A percentile compares a stretch with the other conserved stretches of the same genome.
Conservation (phyloP, 1,284 basidiomycete species). For the Ceratobasidium sp. region DNA sequence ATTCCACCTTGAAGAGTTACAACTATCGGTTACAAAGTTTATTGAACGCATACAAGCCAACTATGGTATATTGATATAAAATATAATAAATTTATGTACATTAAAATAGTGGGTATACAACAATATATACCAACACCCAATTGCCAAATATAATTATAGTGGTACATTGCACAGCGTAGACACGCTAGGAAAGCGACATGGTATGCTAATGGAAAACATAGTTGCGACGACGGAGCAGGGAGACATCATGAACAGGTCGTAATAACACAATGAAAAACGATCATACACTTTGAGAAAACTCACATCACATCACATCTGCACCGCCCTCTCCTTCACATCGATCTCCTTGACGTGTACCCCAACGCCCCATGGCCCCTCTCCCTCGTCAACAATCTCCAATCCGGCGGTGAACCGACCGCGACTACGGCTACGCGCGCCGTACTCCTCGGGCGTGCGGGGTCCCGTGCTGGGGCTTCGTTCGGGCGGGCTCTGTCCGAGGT, state of each 20-base stretch:
- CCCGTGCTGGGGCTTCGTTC: slow-evolving; percentile 25
- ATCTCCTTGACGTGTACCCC: neutral
- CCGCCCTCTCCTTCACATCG: neutral
- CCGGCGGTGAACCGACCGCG: slow-evolving; percentile 32
- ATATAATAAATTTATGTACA: too few relatives aligned
- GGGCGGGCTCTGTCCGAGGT: slow-evolving; percentile 13
- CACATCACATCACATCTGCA: slow-evolving; percentile 1
- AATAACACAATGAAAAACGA: neutral
- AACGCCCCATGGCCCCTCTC: neutral
- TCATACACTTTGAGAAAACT: neutral
- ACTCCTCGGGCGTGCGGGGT: slow-evolving; percentile 38
- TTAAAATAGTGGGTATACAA: too few relatives aligned
- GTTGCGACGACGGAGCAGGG: too few relatives aligned
- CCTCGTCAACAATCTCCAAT: slow-evolving; percentile 26
- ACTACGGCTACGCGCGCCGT: slow-evolving; percentile 30
- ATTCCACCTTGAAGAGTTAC: too few relatives aligned
- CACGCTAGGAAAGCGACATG: too few relatives aligned
- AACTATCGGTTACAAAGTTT: too few relatives aligned
- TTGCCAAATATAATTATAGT: too few relatives aligned
- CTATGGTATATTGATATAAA: too few relatives aligned
- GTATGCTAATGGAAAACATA: too few relatives aligned
- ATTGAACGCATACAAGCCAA: too few relatives aligned
- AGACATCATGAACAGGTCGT: neutral
- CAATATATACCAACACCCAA: too few relatives aligned
- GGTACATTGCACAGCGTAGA: too few relatives aligned